Evolutionary conservation across 768 basidiomycete species (phyloP).

Genomic region (Boletus pseudopeckii): DNA sequence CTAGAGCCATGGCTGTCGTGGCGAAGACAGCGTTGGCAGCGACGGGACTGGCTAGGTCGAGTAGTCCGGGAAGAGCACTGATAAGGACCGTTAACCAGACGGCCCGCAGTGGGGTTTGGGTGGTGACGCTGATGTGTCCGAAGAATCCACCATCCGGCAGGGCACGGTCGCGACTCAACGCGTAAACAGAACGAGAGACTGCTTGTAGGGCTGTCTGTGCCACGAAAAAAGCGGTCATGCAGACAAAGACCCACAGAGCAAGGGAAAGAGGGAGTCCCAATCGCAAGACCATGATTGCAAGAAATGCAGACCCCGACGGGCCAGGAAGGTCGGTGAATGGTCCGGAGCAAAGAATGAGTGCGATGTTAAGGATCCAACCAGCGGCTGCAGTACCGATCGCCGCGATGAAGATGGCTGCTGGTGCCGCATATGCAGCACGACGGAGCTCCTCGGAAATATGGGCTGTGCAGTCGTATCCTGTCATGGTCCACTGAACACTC

Average conservation of each 20-base stretch:
- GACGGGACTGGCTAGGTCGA: constrained; percentile 49
- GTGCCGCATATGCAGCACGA: constrained; percentile 48
- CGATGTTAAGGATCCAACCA: constrained; percentile 67
- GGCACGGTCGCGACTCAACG: constrained; percentile 52
- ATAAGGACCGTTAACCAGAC: constrained; percentile 50
- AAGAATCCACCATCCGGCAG: constrained; percentile 60
- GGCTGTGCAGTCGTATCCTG: constrained; percentile 29
- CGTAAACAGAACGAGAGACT: constrained; percentile 55
- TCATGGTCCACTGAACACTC: constrained; percentile 49
- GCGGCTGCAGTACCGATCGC: constrained; percentile 45
- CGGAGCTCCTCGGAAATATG: constrained; percentile 44
- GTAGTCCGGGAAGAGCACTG: constrained; percentile 42
- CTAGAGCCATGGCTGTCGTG: constrained; percentile 50
- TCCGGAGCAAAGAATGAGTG: constrained; percentile 57
- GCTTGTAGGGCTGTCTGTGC: constrained; percentile 51
- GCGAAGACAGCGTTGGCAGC: constrained; percentile 58
- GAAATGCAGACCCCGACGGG: constrained; percentile 51
- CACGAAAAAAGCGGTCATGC: constrained; percentile 62
- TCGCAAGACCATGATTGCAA: constrained; percentile 53
- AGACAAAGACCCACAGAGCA: constrained; percentile 55
- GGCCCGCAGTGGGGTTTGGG: constrained; percentile 54
- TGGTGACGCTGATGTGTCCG: constrained; percentile 42
- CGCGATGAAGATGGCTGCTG: constrained; percentile 43
- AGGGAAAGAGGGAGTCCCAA: constrained; percentile 50
- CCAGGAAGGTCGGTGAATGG: constrained; percentile 48